Base-by-base conservation (phyloP, 2,329 filamentous ascomycete genomes). In the Trichoderma aggressivum region DNA sequence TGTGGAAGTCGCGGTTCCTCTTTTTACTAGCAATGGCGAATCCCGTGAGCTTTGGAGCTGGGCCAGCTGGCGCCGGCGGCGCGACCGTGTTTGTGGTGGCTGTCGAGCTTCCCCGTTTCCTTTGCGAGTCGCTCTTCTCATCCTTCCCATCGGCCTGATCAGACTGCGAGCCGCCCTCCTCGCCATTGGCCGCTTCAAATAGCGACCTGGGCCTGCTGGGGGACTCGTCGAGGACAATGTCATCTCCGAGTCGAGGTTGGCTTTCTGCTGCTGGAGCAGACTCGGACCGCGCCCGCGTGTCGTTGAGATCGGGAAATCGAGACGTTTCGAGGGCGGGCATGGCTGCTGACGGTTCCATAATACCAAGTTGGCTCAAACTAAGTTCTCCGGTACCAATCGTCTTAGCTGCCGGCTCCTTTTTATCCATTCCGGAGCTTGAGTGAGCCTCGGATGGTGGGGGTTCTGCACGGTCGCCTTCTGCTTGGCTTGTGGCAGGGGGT, bases 21-120 rank as follows among this genome's bases (percentile, higher is more conserved):
- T 96, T 98, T 80, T 97, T 97, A 79, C 93, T 97, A 62, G 96
- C 96, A 74, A 98, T 94, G 63, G 96, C 95, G 79, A 99, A 99
- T 0, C 96, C 96, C 5, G 95, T 97, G 74, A 97, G 86, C 74
- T 94, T 94, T 58, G 93, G 92, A 6, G 89, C 87, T 75, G 71
- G 83, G 70, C 28, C 43, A 21, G 43, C 55, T n/a, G 43, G 70
- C 30, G 63, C 36, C 26, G 62, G 43, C 16, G 92, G 91, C 68
- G 90, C 91, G 74, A 95, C 90, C 8, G 88, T 90, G 47, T 85
- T 86, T 24, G 84, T 85, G 12, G 90, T 91, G 3, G 90, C 90
- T 5, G 88, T 88, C 21, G 94, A 97, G 78, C 94, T 97, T 70
- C 92, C 93, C 64, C 95, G 89, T 78, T 95, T 94, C 74, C 94